Conservation (phyloP, 2,329 filamentous ascomycete species). For the Claviceps cyperi region DNA sequence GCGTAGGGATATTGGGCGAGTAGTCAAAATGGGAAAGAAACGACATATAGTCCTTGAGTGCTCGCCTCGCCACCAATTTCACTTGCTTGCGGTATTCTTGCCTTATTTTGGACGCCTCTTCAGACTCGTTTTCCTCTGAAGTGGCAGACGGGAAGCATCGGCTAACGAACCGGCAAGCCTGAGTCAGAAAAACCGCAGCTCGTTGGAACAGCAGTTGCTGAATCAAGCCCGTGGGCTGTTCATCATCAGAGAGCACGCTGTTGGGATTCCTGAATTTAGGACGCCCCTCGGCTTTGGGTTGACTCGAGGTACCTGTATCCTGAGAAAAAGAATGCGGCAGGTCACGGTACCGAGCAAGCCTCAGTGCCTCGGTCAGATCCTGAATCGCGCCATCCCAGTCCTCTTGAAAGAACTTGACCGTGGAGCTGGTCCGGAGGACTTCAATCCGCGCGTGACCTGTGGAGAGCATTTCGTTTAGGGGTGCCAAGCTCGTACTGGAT, state of each 20-base stretch:
- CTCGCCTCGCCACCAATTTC: constrained; percentile 60
- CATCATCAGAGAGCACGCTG: constrained; percentile 23
- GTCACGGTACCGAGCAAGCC: constrained; percentile 29
- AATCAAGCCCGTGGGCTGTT: constrained; percentile 60
- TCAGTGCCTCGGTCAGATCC: constrained; percentile 56
- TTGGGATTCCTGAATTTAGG: constrained; percentile 8
- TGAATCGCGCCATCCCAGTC: constrained; percentile 54
- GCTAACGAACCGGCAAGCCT: constrained; percentile 53
- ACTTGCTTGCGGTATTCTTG: constrained; percentile 43
- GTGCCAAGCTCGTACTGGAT: constrained; percentile 52
- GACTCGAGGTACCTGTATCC: not conserved
- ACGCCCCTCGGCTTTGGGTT: not conserved
- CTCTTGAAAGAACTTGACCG: constrained; percentile 61
- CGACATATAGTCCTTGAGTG: constrained; percentile 57
- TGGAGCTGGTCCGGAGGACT: constrained; percentile 56
- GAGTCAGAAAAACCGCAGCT: constrained; percentile 54
- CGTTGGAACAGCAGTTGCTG: constrained; percentile 64
- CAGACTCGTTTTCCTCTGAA: not conserved
- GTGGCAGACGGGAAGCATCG: constrained; percentile 27
- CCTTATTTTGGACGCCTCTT: constrained; percentile 7
- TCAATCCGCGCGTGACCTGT: constrained; percentile 49
- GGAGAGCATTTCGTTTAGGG: constrained; percentile 53
- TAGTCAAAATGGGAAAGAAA: constrained; percentile 68
- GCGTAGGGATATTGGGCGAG: constrained; percentile 48
- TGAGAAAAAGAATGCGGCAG: not conserved